Evolutionary conservation across 2,329 filamentous ascomycete species (phyloP), one percentile per base, ranked within the genome.

Genomic region (Colletotrichum sp.): DNA sequence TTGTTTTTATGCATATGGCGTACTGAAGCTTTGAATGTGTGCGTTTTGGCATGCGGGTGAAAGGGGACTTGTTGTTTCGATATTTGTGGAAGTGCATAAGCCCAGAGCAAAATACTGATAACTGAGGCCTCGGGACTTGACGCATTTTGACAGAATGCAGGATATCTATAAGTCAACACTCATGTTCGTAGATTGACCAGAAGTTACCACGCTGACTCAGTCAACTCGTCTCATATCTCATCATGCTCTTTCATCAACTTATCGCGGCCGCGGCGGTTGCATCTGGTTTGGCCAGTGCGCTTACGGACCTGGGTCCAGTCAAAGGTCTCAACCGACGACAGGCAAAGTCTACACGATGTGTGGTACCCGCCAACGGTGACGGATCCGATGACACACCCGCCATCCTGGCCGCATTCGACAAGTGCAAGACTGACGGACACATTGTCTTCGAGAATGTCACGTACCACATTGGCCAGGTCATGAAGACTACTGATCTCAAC

Each of bases 401-500:
- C 4, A 39, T 64, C 13, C 32, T 64, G 3, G 60, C 21, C n/a
- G 32, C 60, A 13, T 64, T 64, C 32, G 60, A 64, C 10, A 39
- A 64, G 32, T 64, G 60, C 32, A 64, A 64, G 21, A 36, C 60
- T n/a, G 34, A 64, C 32, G 60, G 32, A n/a, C 60, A 64, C n/a
- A 68, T 68, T n/a, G 30, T 59, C 28, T 70, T 70, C 6, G 67
- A 70, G 18, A 70, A 70, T 18, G 21, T 10, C 32, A 62, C 67
- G 6, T 70, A 70, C 18, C 12, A 70, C 55, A 49, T 70, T 34
- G 34, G 28, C 8, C 30, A 62, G 34, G 55, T 62, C 21, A 70
- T 70, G 67, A 70, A 70, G 12, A 70, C 67, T 16, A 62, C 57
- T 21, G 55, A 70, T 10, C 67, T 70, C 16, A 13, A 70, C 55